Conservation (phyloP, 192 early-diverging fungal species). For the Helicostylum pulchrum region DNA sequence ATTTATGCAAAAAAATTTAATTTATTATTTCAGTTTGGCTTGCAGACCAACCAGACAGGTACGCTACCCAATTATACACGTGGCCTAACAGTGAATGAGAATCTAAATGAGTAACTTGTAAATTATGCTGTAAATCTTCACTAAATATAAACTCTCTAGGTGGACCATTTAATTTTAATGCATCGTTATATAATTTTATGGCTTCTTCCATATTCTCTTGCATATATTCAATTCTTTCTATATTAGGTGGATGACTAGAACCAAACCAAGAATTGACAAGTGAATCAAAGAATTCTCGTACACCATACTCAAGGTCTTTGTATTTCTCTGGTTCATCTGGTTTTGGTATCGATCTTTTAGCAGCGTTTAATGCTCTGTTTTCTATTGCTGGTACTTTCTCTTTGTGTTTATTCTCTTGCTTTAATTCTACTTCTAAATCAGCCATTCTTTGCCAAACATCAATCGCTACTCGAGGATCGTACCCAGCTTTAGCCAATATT, state of each 20-base stretch:
- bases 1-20: not conserved
- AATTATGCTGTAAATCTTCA: not conserved
- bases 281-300: constrained; percentile 23
- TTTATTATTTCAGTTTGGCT: not conserved
- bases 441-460: constrained; percentile 52
- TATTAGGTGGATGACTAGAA: constrained; percentile 36
- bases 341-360: not conserved
- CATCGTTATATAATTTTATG: constrained; percentile 19
- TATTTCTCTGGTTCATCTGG: not conserved
- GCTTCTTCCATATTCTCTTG: constrained; percentile 32
- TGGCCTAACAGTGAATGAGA: too few species aligned
- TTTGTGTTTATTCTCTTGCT: not conserved
- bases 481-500: constrained; percentile 55
- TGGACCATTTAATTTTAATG: constrained; percentile 26
- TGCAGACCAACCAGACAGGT: too few species aligned
- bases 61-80: too few species aligned
- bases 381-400: not conserved
- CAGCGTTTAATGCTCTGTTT: not conserved
- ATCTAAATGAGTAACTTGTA: too few species aligned
- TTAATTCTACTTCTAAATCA: constrained; percentile 22
- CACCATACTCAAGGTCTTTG: not conserved
- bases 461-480: constrained; percentile 48
- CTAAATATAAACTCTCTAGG: constrained; percentile 9
- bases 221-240: constrained; percentile 35
- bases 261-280: constrained; percentile 37